Evolutionary conservation across 495 filamentous ascomycete genomes (phyloP), one percentile per base, ranked within the genome.

Genomic region (Annulohypoxylon bovei): DNA sequence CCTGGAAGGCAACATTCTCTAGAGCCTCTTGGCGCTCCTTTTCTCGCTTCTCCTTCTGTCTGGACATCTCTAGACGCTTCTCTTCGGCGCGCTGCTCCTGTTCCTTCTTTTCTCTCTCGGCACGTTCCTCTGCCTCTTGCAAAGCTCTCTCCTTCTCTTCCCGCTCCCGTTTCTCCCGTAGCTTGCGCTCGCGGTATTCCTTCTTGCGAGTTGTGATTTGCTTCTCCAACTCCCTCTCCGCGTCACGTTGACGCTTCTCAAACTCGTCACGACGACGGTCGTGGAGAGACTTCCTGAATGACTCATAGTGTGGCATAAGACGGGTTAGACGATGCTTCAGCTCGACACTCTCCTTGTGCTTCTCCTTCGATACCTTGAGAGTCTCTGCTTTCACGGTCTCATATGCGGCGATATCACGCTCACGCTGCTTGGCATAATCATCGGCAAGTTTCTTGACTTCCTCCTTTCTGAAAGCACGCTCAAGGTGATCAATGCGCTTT

Each of bases 401-500:
- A 78, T 97, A 95, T 2, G 92, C 88, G 40, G 88, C 91, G 62
- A 91, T 72, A 76, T 99, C 95, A 25, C 80, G 85, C 78, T 94
- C 88, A 76, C 91, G 90, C 83, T 99, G 95, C 47, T 82, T 82
- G 63, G 91, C 93, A 67, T 95, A 96, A 76, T 99, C 96, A 58
- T 91, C 87, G 53, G 90, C 83, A 54, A 99, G 84, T 78, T 97
- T 92, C 87, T 97, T 97, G 72, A 92, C 80, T 78, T 99, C 95
- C 80, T 98, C 96, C 71, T 92, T 91, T 72, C 96, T 88, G 86
- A 95, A 95, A 23, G 95, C 96, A 81, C 95, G 93, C 85, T 99
- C 95, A 72, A 99, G 84, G 81, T 99, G 95, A 79, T 99, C 95
- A 76, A 98, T 94, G 67, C 95, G 90, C 87, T 97, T 98, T 77